Evolutionary conservation across 345 rosid genomes (phyloP), one percentile per base, ranked within the genome.

Genomic region (Cochlearia excelsa): DNA sequence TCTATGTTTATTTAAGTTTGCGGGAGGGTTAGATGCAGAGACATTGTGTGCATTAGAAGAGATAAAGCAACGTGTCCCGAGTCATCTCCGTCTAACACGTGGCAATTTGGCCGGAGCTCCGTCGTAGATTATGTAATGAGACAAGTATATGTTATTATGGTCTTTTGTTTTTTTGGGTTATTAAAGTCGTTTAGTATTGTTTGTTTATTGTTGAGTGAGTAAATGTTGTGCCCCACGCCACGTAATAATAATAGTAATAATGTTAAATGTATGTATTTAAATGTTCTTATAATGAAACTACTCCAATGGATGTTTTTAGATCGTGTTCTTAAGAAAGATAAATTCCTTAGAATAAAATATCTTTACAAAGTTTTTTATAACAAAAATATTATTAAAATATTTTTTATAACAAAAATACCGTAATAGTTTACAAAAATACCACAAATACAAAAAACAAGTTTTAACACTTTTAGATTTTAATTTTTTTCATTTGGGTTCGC

Each of bases 21-120:
- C 83, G 1, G 95, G 97, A 65, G 93, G 84, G 47, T 85, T 90
- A 16, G 97, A 90, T 69, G 81, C 93, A 30, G 95, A 90, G 78
- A 84, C 97, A 7, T 38, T 90, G 70, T 75, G 93, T 26, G 85
- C 90, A 9, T 77, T 87, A 23, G 93, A 90, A 78, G 95, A 83
- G 84, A 90, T 90, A 23, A 84, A 80, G 50, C 82, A 77, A 68
- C 79, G 79, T 34, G 82, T 83, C 30, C 85, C 93, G 0, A 43
- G 80, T 67, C 80, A 76, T 43, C 76, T 75, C 3, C 77, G 80
- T 48, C 71, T 82, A 44, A 70, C 79, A 26, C 73, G 71, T 16
- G 80, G 76, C 33, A 40, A 75, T 66, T 54, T 82, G 38, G 76
- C 86, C 4, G 95, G 84, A 41, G 76, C 81, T 63, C 65, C 81